Conservation (phyloP, 352 stramenopile genomes). For the Phytopythium chamaehyphon region DNA sequence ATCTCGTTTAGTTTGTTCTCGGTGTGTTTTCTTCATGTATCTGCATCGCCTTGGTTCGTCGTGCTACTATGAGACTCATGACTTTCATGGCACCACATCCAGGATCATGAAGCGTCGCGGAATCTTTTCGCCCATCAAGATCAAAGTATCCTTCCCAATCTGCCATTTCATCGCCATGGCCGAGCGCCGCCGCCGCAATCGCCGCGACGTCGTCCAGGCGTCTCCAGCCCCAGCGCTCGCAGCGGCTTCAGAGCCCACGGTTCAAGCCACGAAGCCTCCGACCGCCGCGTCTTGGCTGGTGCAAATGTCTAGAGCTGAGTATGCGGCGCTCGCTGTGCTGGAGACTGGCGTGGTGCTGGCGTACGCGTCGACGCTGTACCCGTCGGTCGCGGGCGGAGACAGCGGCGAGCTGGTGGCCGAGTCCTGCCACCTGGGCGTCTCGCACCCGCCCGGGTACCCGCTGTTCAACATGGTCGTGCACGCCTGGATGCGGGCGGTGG, state of each 20-base stretch:
- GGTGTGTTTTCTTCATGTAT: too few relatives aligned
- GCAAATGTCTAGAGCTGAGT: neutral
- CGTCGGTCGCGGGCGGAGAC: conserved; percentile 87
- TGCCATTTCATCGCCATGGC: neutral
- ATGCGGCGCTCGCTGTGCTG: conserved; percentile 7
- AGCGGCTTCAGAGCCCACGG: neutral
- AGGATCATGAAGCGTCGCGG: too few relatives aligned
- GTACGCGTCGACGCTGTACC: conserved; percentile 81
- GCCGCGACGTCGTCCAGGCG: conserved; percentile 1
- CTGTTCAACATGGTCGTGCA: conserved; percentile 91
- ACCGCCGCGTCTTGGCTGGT: neutral
- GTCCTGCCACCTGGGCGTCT: conserved; percentile 89
- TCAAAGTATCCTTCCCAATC: neutral
- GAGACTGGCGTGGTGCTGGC: conserved; percentile 31
- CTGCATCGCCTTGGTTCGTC: too few relatives aligned
- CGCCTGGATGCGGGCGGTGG: conserved; percentile 26
- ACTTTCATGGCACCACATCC: too few relatives aligned
- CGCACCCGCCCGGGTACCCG: conserved; percentile 94
- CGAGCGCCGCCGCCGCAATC: neutral
- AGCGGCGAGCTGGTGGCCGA: conserved; percentile 93
- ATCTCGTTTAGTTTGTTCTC: too few relatives aligned
- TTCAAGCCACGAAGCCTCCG: neutral
- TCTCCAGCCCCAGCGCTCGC: neutral
- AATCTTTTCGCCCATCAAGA: too few relatives aligned
- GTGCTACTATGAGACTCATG: too few relatives aligned